Evolutionary conservation across 2,329 filamentous ascomycete species (phyloP).

Genomic region (Hymenoscyphus scutula): DNA sequence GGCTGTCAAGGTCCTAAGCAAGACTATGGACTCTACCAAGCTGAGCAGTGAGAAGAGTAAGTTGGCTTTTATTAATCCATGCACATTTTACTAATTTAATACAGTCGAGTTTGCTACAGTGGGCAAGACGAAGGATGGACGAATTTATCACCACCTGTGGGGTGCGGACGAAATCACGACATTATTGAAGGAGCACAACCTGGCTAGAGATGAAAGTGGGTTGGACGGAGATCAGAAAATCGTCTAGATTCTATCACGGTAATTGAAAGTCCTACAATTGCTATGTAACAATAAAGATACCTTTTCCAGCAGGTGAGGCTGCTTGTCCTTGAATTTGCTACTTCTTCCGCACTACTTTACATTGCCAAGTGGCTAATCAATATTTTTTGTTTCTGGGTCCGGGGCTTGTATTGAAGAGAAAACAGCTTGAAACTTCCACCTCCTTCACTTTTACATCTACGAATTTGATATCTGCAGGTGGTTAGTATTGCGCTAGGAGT

Average conservation of each 20-base stretch:
- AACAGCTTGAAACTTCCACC: neutral
- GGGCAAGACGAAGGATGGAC: constrained; percentile 89
- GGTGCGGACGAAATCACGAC: constrained; percentile 93
- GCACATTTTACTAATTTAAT: constrained; percentile 22
- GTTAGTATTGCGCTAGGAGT: neutral
- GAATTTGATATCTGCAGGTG: neutral
- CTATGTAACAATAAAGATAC: constrained; percentile 33
- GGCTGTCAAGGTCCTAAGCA: constrained; percentile 98
- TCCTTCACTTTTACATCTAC: neutral
- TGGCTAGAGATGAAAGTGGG: constrained; percentile 74
- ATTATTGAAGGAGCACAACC: constrained; percentile 89
- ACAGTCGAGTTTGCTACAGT: constrained; percentile 97
- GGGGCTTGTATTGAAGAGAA: neutral
- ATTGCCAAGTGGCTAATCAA: neutral
- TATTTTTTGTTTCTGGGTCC: neutral
- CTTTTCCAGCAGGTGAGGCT: constrained; percentile 16
- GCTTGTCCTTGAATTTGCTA: neutral
- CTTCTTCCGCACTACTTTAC: neutral
- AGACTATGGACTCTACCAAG: constrained; percentile 99
- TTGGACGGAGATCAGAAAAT: constrained; percentile 33
- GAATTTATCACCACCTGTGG: constrained; percentile 98
- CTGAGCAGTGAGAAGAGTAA: constrained; percentile 98
- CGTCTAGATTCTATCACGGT: constrained; percentile 27
- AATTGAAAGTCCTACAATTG: constrained; percentile 14
- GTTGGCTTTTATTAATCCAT: constrained; percentile 37